Base-by-base conservation (phyloP, 306 rosid genomes). In the Prunus salicina region DNA sequence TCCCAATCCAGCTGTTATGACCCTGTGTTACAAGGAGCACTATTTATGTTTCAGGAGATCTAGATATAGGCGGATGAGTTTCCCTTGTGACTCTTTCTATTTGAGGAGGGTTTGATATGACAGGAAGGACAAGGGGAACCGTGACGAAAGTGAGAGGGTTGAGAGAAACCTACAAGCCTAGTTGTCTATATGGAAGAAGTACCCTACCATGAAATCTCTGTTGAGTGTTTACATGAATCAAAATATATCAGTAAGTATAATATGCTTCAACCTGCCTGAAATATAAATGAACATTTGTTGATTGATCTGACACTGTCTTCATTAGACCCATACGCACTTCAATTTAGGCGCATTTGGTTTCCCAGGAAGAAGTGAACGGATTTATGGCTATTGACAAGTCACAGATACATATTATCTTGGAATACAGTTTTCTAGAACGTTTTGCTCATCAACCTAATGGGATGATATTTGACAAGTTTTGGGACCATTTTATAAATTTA, bases 151-250 rank as follows among this genome's bases (percentile, higher is more conserved):
- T n/a, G n/a, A n/a, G n/a, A n/a, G n/a, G n/a, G n/a, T n/a, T n/a
- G n/a, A n/a, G n/a, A n/a, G n/a, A n/a, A n/a, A n/a, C n/a, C n/a
- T n/a, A n/a, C n/a, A n/a, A n/a, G n/a, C n/a, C n/a, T n/a, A n/a
- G n/a, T n/a, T n/a, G n/a, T n/a, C n/a, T n/a, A 92, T 95, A 78
- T 78, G 93, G 92, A 92, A 92, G 90, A 92, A 88, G 67, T 95
- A 95, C 75, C 96, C 96, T 22, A 92, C 96, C 73, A 89, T 92
- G 98, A 95, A 89, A 84, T 88, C 93, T 38, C 89, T 95, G 76
- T 83, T 91, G 81, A 89, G 82, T 74, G 91, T 83, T 41, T 93
- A 93, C 82, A 91, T 93, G 98, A 92, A 93, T 76, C 88, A 89
- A 27, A 78, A 64, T 81, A 84, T 81, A 90, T 86, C 95, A 19